Percentiles rank a stretch among this genome's conserved stretches.
Evolutionary conservation across 2,329 filamentous ascomycete genomes (phyloP).

Genomic region (Dactylonectria estremocensis): DNA sequence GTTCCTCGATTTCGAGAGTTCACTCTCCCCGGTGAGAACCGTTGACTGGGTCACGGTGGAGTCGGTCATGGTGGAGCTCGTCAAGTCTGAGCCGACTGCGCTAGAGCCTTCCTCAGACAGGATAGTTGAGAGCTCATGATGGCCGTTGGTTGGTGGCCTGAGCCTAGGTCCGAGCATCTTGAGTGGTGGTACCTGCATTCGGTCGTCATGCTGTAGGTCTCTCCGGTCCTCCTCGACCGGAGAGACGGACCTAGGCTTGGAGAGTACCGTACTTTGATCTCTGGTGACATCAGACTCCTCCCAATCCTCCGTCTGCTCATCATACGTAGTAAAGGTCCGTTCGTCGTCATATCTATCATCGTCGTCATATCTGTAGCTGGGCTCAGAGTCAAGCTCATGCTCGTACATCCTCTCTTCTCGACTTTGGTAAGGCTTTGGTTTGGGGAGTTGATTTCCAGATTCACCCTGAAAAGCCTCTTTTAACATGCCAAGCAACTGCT

Average conservation of each 20-base stretch:
- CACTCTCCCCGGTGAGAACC: constrained; percentile 63
- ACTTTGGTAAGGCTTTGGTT: constrained; percentile 65
- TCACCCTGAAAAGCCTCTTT: constrained; percentile 76
- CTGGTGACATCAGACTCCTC: constrained; percentile 45
- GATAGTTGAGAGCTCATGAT: constrained; percentile 72
- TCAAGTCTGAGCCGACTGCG: constrained; percentile 64
- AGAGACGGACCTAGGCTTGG: constrained; percentile 40
- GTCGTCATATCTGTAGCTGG: constrained; percentile 39
- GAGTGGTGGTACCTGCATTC: constrained; percentile 41
- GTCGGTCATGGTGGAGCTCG: constrained; percentile 69
- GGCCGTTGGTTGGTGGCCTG: constrained; percentile 67
- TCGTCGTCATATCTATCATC: constrained; percentile 39
- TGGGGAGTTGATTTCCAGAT: constrained; percentile 64
- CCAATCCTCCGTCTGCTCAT: constrained; percentile 47
- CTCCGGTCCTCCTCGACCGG: constrained; percentile 37
- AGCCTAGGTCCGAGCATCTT: constrained; percentile 54
- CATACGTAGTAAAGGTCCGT: constrained; percentile 33
- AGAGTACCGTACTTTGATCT: constrained; percentile 30
- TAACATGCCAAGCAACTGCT: constrained; percentile 70
- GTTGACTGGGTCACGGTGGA: constrained; percentile 70
- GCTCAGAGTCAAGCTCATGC: constrained; percentile 45
- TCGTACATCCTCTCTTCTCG: constrained; percentile 59
- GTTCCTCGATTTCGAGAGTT: constrained; percentile 57
- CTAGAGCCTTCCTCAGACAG: constrained; percentile 66
- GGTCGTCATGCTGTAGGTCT: constrained; percentile 35